phyloP scores from a whole-genome alignment of 495 filamentous ascomycete species.

The Penicillium angulare region DNA sequence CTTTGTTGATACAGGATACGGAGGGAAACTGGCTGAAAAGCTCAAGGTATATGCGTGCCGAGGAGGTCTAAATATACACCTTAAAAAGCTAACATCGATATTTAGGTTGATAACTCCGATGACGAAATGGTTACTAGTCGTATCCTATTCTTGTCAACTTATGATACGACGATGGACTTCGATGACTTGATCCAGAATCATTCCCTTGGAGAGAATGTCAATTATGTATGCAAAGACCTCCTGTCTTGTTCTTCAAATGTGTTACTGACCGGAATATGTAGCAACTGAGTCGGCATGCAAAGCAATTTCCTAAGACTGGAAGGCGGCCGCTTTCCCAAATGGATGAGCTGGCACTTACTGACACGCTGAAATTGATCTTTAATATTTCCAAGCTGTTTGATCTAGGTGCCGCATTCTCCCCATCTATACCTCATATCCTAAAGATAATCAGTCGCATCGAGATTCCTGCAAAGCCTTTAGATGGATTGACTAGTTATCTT shows the following conservation, averaged over 20 bases:
- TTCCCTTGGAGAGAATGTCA: slow-evolving; percentile 67
- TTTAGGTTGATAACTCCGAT: slow-evolving; percentile 66
- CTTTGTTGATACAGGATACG: slow-evolving; percentile 78
- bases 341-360: slow-evolving; percentile 75
- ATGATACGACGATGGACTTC: slow-evolving; percentile 71
- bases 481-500: slow-evolving; percentile 59
- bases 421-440: slow-evolving; percentile 68
- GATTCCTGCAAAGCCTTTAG: slow-evolving; percentile 56
- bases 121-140: slow-evolving; percentile 86
- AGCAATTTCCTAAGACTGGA: slow-evolving; percentile 51
- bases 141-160: slow-evolving; percentile 84
- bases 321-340: slow-evolving; percentile 53
- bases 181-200: slow-evolving; percentile 66
- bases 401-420: slow-evolving; percentile 56
- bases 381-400: slow-evolving; percentile 75
- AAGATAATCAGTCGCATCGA: slow-evolving; percentile 62
- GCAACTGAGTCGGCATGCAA: slow-evolving; percentile 70
- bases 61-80: too few relatives aligned
- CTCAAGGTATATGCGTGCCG: slow-evolving; percentile 70
- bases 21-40: slow-evolving; percentile 64
- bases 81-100: background rate
- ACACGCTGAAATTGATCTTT: slow-evolving; percentile 86
- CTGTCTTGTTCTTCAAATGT: background rate
- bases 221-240: slow-evolving; percentile 50
- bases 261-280: slow-evolving; percentile 26